Evolutionary conservation across 768 basidiomycete genomes (phyloP), one percentile per base, ranked within the genome.

Genomic region (Lentinula edodes): DNA sequence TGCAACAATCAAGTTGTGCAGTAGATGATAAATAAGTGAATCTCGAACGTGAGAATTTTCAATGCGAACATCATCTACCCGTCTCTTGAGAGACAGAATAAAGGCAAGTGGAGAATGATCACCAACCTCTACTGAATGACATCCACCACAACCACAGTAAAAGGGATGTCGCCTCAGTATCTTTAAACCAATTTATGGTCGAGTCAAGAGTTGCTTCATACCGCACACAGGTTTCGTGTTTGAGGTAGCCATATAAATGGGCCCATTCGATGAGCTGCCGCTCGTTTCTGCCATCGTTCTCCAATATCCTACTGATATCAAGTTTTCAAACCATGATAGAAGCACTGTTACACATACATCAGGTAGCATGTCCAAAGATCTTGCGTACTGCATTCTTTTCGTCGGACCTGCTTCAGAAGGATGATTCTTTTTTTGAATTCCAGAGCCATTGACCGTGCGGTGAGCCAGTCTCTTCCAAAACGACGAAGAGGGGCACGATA

Each of bases 351-450:
- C 13, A 68, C 72, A 45, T 59, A 74, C 82, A 86, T 83, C 39
- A 84, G 60, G 63, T 81, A 84, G 10, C 73, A 77, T 16, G 75
- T 79, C 85, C 85, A 86, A 15, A 85, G 70, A 64, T 83, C 82
- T 54, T 81, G 74, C 35, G 60, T 53, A 32, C 62, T 57, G 34
- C 70, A 67, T 3, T 61, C 52, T 55, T 62, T 66, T 8, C 57
- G 61, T 55, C 76, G 75, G 60, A 86, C 77, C 60, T 78, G 76
- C 48, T 71, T 71, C 34, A 85, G 66, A 4, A 76, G 73, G 28
- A 52, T 43, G 66, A 75, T 80, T 18, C 82, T 76, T 56, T 75
- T 73, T 51, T 73, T 70, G 61, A 85, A 70, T 68, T 85, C 83
- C 18, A 54, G 64, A 9, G 80, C 74, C 7, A 82, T 63, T 62